Conservation (phyloP, 352 stramenopile species). For the Blastocystis sp. region DNA sequence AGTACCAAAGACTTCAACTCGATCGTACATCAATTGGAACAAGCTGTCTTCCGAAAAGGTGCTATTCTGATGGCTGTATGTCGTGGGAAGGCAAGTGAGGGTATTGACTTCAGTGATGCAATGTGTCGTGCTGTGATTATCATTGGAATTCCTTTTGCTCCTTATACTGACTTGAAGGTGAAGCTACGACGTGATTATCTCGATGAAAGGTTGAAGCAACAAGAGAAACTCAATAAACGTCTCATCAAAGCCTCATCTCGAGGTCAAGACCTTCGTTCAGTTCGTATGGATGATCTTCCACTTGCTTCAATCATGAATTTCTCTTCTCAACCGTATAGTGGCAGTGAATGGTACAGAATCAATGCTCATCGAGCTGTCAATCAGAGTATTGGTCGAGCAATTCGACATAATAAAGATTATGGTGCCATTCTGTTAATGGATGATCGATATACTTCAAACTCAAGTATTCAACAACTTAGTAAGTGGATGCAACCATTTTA, state of each 20-base stretch:
- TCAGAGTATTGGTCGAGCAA: constrained; percentile 94
- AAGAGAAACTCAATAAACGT: constrained; percentile 34
- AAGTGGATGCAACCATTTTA: constrained; percentile 83
- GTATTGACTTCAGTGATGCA: constrained; percentile 94
- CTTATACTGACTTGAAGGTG: constrained; percentile 90
- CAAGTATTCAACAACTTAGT: constrained; percentile 82
- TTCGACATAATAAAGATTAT: constrained; percentile 94
- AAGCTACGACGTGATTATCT: constrained; percentile 78
- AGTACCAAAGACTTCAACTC: constrained; percentile 42
- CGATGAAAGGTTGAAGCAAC: constrained; percentile 63
- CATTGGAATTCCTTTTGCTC: constrained; percentile 93
- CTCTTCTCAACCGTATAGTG: constrained; percentile 73
- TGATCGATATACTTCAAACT: constrained; percentile 82
- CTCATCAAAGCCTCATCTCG: background rate
- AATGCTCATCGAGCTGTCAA: constrained; percentile 82
- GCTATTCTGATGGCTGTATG: constrained; percentile 94
- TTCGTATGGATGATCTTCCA: constrained; percentile 40
- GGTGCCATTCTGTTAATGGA: constrained; percentile 93
- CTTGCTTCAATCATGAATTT: background rate
- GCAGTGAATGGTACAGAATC: constrained; percentile 92
- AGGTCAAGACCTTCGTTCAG: background rate
- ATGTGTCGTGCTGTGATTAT: constrained; percentile 93
- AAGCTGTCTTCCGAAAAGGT: constrained; percentile 68
- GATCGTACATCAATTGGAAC: constrained; percentile 10
- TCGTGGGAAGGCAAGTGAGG: constrained; percentile 93